These are phyloP conservation scores for Thelephora ganbajun DNA, from an alignment of 768 basidiomycete genomes.

Conservation along the genomic window DNA sequence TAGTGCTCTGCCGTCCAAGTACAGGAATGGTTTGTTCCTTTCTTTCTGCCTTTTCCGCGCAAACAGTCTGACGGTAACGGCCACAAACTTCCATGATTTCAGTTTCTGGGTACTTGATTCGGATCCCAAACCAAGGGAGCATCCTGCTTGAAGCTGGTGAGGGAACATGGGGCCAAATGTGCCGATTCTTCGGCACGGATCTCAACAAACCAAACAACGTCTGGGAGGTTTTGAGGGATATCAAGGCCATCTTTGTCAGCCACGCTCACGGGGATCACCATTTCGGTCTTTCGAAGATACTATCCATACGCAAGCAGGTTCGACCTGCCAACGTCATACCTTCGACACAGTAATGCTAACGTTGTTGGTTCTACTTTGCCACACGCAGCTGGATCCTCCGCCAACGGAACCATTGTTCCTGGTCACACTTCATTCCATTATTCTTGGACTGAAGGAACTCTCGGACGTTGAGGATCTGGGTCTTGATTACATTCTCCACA, in stretches of 20 bases:
- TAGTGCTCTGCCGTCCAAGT: conserved; percentile 73
- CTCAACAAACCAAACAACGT: conserved; percentile 22
- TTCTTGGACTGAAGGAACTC: conserved; percentile 61
- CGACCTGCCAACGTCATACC: conserved; percentile 9
- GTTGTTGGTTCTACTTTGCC: not conserved
- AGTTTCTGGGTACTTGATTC: conserved; percentile 70
- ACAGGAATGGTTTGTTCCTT: conserved; percentile 57
- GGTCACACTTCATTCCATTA: conserved; percentile 40
- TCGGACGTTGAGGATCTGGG: conserved; percentile 62
- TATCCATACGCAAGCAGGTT: conserved; percentile 60
- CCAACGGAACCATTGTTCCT: conserved; percentile 56
- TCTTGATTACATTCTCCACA: conserved; percentile 26
- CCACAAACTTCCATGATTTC: conserved; percentile 1
- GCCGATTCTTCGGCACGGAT: conserved; percentile 56
- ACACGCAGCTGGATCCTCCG: conserved; percentile 44
- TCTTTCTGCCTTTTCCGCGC: not conserved
- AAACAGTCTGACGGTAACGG: not conserved
- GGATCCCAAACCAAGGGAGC: conserved; percentile 57
- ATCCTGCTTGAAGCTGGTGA: conserved; percentile 86
- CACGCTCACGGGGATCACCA: conserved; percentile 94
- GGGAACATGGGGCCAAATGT: conserved; percentile 84
- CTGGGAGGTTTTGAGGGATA: conserved; percentile 47
- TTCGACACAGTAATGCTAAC: not conserved
- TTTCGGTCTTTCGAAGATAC: conserved; percentile 61
- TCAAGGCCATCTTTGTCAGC: conserved; percentile 75